These are phyloP conservation scores for Alternaria sp. DNA, from an alignment of 2,329 filamentous ascomycete species.

Conservation along the genomic window DNA sequence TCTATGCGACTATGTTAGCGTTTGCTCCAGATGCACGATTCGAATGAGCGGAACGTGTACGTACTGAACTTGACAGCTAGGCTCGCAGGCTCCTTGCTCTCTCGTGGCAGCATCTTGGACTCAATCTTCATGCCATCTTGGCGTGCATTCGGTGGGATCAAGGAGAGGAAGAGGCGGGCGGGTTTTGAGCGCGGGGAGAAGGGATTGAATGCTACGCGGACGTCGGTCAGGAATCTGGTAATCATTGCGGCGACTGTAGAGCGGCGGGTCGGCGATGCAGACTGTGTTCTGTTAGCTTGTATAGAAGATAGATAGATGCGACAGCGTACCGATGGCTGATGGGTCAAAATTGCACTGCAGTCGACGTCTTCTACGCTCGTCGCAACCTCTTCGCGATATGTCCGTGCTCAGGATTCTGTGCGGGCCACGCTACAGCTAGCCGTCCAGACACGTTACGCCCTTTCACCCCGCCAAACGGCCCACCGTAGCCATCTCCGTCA, in stretches of 20 bases:
- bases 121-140: constrained; percentile 77
- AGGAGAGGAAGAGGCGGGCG: constrained; percentile 85
- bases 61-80: constrained; percentile 87
- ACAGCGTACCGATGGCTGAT: constrained; percentile 1
- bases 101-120: constrained; percentile 76
- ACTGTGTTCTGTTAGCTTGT: not conserved
- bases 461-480: constrained; percentile 27
- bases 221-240: constrained; percentile 84
- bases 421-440: constrained; percentile 21
- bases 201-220: constrained; percentile 89
- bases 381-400: constrained; percentile 18
- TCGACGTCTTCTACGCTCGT: constrained; percentile 5
- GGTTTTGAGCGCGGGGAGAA: constrained; percentile 83
- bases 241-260: constrained; percentile 68
- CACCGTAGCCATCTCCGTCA: constrained; percentile 42
- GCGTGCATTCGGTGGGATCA: constrained; percentile 82
- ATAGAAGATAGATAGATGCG: not conserved
- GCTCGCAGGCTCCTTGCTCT: constrained; percentile 72
- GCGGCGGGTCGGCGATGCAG: not conserved
- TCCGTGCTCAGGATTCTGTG: constrained; percentile 33
- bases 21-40: not conserved
- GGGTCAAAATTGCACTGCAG: not conserved
- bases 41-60: constrained; percentile 29
- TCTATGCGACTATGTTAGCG: constrained; percentile 62
- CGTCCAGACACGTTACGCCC: constrained; percentile 26